Evolutionary conservation across 176 grass and related monocot species (phyloP), one percentile per base, ranked within the genome.

Genomic region (Cenchrus purpureus): DNA sequence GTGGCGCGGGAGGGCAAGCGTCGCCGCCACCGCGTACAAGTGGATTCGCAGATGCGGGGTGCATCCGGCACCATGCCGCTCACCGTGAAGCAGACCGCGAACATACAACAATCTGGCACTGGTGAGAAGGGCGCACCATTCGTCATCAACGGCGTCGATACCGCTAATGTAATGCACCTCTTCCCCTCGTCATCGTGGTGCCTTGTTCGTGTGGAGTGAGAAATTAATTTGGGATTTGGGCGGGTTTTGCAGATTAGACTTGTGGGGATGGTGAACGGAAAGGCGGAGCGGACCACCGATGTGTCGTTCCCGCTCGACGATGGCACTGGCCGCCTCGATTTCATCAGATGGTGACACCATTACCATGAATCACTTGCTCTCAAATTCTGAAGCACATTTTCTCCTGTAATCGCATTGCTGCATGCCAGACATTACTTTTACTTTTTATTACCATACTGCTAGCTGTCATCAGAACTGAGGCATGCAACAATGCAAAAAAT

Each of bases 271-370:
- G 94, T 96, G 13, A 91, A 79, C 60, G 91, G 77, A 74, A 99
- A 99, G 92, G 80, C 17, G 57, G 90, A 81, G 87, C 56, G 90
- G 77, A 63, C 62, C 11, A 99, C 97, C 7, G 91, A 99, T 43
- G 74, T 89, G 5, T 86, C 90, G 53, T 94, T 99, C 86, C 91
- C 97, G 13, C 81, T 99, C 11, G 94, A 99, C 43, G 97, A 99
- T 40, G 93, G 97, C 82, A 94, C 97, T 5, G 91, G 91, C 61
- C 88, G 97, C 77, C 82, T 96, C 34, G 91, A 96, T 76, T 90
- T 99, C 87, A 89, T 94, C 58, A 90, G 90, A 92, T 99, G 93
- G 97, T 97, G 1, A 86, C 20, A 0, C 19, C 42, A 14, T 63
- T 78, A 78, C 7, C 10, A 28, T 7, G 25, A 25, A 25, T 25